Base-by-base conservation (phyloP, 2,329 filamentous ascomycete species). In the Penicillium sumatraense region DNA sequence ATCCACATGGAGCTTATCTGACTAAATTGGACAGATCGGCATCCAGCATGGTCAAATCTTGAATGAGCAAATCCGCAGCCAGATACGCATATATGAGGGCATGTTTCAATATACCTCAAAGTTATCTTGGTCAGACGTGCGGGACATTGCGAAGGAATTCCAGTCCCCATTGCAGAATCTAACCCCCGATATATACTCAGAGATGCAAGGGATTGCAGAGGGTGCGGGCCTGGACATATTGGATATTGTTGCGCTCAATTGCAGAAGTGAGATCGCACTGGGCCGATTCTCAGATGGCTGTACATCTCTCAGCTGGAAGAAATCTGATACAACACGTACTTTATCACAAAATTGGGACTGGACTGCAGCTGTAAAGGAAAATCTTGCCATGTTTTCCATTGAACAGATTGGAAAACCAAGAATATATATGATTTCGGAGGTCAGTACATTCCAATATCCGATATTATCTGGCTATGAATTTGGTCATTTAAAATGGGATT, bases 291-390 rank as follows among this genome's bases (percentile, higher is more conserved):
- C 72, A 40, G 84, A 86, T 64, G 84, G 83, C 9, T 86, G 84
- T 61, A 85, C 84, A 3, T 76, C 80, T 16, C 63, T 86, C 9
- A 76, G 77, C 8, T 85, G 81, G 81, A 75, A 76, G 47, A 81
- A 75, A 3, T 59, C 54, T 3, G 63, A 68, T 1, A 56, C 60
- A 6, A 64, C 72, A 18, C 58, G 65, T 23, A 79, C 78, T 51
- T 65, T 85, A 9, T 80, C 76, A 7, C 83, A 85, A 70, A 86
- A 85, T 49, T 86, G 83, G 83, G 82, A 85, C 59, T 88, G 86
- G 84, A 77, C 79, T 64, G 65, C 66, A 0, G 73, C 66, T 13
- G 82, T 87, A 54, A 77, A 78, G 52, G 63, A 72, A 41, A 84
- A 85, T 61, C 67, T 85, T 7, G 73, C 84, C n/a, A 68, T 78